phyloP scores from a whole-genome alignment of 108 stramenopile genomes.

The Nitzschia sp. region DNA sequence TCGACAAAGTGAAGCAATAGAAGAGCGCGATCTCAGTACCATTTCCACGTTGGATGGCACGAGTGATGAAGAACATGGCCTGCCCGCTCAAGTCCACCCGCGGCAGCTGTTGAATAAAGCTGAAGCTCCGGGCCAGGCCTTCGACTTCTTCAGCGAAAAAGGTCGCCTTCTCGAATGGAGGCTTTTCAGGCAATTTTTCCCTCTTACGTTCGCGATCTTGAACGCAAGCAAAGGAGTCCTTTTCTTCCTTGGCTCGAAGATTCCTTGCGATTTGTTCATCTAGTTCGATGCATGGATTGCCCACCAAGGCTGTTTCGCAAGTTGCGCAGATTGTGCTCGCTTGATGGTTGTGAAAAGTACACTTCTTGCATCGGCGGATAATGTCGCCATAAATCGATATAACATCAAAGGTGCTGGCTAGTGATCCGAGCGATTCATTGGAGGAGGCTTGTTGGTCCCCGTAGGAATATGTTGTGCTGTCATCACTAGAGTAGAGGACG shows the following conservation, averaged over 20 bases:
- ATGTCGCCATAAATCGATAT: not conserved
- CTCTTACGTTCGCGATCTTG: not conserved
- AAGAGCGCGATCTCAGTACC: not conserved
- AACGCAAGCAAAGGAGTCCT: no score
- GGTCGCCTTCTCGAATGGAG: not conserved
- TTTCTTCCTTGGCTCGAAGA: not conserved
- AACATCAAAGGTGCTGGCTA: not conserved
- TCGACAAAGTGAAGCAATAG: not conserved
- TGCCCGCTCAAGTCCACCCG: not conserved
- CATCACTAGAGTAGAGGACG: no score
- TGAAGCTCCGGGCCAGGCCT: not conserved
- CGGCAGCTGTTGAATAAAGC: not conserved
- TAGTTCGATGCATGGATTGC: not conserved
- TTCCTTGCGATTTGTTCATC: not conserved
- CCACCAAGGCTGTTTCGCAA: not conserved
- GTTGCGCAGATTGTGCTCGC: not conserved
- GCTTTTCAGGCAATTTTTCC: not conserved
- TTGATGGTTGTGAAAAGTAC: not conserved
- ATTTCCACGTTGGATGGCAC: not conserved
- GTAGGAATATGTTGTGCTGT: no score
- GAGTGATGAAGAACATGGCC: not conserved
- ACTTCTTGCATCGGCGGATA: not conserved
- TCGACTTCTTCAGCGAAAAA: not conserved
- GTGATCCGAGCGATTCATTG: not conserved
- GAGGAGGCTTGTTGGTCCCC: no score